Percentiles rank a stretch among this genome's conserved stretches.
Evolutionary conservation across 2,329 filamentous ascomycete species (phyloP).

Genomic region (Colletotrichum brevisporum): DNA sequence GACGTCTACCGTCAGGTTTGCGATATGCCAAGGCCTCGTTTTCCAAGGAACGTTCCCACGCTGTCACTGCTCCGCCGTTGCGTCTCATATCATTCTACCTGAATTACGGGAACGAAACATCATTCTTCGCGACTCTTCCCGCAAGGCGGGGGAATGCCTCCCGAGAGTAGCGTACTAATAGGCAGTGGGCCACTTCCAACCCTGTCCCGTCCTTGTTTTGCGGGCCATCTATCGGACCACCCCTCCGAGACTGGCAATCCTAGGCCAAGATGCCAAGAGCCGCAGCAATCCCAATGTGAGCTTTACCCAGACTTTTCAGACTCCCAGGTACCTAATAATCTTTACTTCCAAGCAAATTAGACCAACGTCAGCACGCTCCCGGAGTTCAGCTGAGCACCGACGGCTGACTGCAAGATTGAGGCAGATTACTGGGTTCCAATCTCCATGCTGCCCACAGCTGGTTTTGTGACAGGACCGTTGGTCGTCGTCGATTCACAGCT

Average conservation of each 20-base stretch:
- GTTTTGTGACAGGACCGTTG: neutral
- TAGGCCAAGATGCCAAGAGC: neutral
- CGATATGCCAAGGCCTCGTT: too few species aligned
- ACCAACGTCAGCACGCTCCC: neutral
- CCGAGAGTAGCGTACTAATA: slow-evolving; percentile 27
- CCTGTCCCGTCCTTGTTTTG: slow-evolving; percentile 33
- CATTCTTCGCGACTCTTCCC: neutral
- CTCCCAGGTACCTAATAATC: neutral
- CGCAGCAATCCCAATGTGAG: slow-evolving; percentile 2
- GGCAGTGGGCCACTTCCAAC: neutral
- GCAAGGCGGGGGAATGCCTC: slow-evolving; percentile 25
- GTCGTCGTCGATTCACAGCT: neutral
- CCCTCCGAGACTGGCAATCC: slow-evolving; percentile 26
- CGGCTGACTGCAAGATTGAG: neutral
- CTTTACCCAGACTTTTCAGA: neutral
- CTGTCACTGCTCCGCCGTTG: neutral
- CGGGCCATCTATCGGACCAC: slow-evolving; percentile 34
- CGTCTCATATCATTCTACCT: neutral
- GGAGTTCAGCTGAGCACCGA: neutral
- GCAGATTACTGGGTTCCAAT: neutral
- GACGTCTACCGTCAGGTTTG: neutral
- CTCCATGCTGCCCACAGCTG: neutral
- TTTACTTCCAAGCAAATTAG: too few species aligned
- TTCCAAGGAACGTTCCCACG: too few species aligned
- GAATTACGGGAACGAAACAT: neutral